Evolutionary conservation across 2,329 filamentous ascomycete species (phyloP).

Genomic region (Alternaria sp.): DNA sequence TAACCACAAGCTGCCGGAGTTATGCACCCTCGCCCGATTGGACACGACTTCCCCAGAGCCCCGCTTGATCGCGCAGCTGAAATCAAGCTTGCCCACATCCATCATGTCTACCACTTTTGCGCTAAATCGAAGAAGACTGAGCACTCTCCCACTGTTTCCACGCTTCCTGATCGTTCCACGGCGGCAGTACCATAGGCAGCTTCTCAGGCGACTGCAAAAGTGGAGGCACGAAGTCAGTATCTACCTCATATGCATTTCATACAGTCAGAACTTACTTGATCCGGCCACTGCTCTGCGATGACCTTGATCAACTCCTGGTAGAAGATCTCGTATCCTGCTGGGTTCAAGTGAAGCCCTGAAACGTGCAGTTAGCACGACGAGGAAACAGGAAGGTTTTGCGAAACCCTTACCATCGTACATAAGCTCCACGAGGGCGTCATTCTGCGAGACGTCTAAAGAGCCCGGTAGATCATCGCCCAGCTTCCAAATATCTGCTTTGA

Average conservation of each 20-base stretch:
- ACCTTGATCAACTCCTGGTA: constrained; percentile 60
- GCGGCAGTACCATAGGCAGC: constrained; percentile 60
- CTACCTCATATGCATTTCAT: not conserved
- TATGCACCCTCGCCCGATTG: constrained; percentile 13
- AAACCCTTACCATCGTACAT: constrained; percentile 61
- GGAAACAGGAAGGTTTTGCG: not conserved
- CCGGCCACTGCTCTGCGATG: constrained; percentile 60
- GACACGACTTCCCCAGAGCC: constrained; percentile 2
- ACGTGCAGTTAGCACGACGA: constrained; percentile 14
- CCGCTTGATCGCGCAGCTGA: not conserved
- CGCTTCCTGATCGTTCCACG: constrained; percentile 55
- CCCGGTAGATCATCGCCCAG: constrained; percentile 60
- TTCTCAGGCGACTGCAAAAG: constrained; percentile 51
- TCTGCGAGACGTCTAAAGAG: constrained; percentile 63
- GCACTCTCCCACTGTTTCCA: constrained; percentile 38
- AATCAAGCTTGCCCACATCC: not conserved
- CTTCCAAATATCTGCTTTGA: constrained; percentile 49
- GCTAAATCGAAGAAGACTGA: not conserved
- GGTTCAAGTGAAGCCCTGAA: constrained; percentile 63
- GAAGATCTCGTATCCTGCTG: constrained; percentile 62
- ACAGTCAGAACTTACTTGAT: constrained; percentile 44
- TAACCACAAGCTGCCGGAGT: constrained; percentile 15
- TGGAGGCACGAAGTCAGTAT: not conserved
- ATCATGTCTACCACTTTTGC: not conserved
- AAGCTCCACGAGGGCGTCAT: constrained; percentile 60